Evolutionary conservation across 352 stramenopile genomes (phyloP), one percentile per base, ranked within the genome.

Genomic region (Phytophthora macrochlamydospora): DNA sequence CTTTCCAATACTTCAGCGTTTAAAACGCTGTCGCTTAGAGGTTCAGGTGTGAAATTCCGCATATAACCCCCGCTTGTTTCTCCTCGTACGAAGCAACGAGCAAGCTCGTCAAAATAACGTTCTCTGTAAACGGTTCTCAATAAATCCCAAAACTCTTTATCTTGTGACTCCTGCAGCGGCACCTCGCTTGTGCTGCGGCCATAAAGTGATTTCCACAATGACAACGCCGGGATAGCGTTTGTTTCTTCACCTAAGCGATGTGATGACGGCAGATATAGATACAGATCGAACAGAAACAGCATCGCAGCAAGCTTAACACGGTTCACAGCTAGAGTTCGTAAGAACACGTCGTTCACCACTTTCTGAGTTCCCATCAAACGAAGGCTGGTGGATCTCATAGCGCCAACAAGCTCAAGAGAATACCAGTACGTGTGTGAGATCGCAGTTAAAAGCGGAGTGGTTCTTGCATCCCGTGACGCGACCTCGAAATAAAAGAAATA

Each of bases 401-500:
- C 58, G 3, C 77, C 32, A 2, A 94, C 48, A 31, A 79, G 5
- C 37, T 82, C 73, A 52, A 92, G 64, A 14, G 58, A 71, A 54
- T 88, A 88, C 82, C 80, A 91, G 60, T 84, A 92, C 51, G 78
- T 79, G 6, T 64, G 79, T 18, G 69, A 78, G 24, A 92, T 73
- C 4, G 83, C 67, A 14, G 71, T 81, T 49, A 94, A 61, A 11
- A 92, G 55, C 14, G 86, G 86, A 18, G 86, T 91, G 0, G 77
- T 78, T 60, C 61, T 72, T 40, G 78, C 65, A 54, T 71, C 60
- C 43, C 62, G 71, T n/a, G 75, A 69, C 4, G 69, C 81, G 13
- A 92, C 74, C 33, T 90, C 81, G 50, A 94, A 92, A 51, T 79
- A 94, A 64, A 85, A 92, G 13, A 81, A 75, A 57, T 94, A 94